Conservation (phyloP, 805 yeast genomes). For the Saturnispora sanitii region DNA sequence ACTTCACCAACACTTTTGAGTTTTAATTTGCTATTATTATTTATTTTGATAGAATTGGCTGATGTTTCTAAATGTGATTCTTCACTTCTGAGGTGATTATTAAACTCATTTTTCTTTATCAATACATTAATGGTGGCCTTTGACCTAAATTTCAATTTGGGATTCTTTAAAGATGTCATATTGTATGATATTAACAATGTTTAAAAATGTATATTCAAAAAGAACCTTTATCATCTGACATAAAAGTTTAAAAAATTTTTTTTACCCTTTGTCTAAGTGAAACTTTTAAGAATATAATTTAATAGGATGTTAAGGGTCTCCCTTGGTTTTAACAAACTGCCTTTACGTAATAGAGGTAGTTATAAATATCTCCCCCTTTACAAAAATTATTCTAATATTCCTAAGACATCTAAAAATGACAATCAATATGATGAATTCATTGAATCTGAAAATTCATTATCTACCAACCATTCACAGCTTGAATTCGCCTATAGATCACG, state of each 20-base stretch:
- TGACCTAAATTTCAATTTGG: not conserved
- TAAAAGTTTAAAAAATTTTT: not conserved
- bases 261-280: too few species aligned
- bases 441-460: conserved; percentile 16
- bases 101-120: not conserved
- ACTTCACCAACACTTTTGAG: not conserved
- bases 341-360: too few species aligned
- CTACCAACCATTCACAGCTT: conserved; percentile 18
- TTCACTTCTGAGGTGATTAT: too few species aligned
- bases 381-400: not conserved
- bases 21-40: not conserved
- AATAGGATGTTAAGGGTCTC: too few species aligned
- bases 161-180: not conserved
- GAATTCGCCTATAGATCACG: conserved; percentile 29
- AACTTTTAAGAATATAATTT: too few species aligned
- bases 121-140: not conserved
- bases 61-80: too few species aligned
- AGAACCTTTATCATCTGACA: not conserved
- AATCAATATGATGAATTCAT: conserved; percentile 17
- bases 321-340: too few species aligned
- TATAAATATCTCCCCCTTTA: too few species aligned
- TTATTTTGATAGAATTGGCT: not conserved
- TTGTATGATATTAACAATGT: too few species aligned
- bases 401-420: conserved; percentile 13
- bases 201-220: too few species aligned